Evolutionary conservation across 2,329 filamentous ascomycete genomes (phyloP), one percentile per base, ranked within the genome.

Genomic region (Epichloe gansuensis): DNA sequence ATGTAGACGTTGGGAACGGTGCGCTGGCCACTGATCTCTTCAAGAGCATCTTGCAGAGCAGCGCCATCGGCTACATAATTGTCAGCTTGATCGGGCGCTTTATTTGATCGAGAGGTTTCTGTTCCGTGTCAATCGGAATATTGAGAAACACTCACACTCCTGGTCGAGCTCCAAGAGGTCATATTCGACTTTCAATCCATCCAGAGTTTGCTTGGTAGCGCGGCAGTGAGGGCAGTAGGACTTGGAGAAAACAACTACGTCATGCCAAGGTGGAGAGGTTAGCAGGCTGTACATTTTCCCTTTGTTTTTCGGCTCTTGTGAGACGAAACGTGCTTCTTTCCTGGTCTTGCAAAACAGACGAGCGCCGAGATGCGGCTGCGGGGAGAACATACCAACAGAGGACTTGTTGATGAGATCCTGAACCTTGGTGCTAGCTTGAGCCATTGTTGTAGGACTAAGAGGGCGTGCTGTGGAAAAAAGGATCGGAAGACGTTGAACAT

Each of bases 1-100:
- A 98, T 97, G 77, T 87, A 97, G 74, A 95, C 86, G 76, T 97
- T 97, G 63, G 93, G 93, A 5, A 98, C 93, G 63, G 88, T 91
- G 64, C 83, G 78, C 78, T 98, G 93, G 68, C 80, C 77, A 53
- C 83, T 88, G 63, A 97, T 80, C 58, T 91, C 79, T 60, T 80
- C 70, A 56, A 98, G 86, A 28, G 90, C 89, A 59, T 82, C 76
- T 76, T 98, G 93, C 64, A 98, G 81, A 12, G 76, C 90, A 59
- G 73, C 68, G 59, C 93, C 91, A 65, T 97, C 91, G 58, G 84
- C 89, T 94, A 21, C 13, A 21, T n/a, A 5, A 12, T 6, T 4
- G 35, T 56, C 23, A 52, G 53, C 38, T 31, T 51, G 7, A 12
- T 1, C 13, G n/a, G 6, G 21, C 25, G 9, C 21, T 17, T 23